Conservation (phyloP, 768 basidiomycete species). For the Tubosaeta brunneosetosa region DNA sequence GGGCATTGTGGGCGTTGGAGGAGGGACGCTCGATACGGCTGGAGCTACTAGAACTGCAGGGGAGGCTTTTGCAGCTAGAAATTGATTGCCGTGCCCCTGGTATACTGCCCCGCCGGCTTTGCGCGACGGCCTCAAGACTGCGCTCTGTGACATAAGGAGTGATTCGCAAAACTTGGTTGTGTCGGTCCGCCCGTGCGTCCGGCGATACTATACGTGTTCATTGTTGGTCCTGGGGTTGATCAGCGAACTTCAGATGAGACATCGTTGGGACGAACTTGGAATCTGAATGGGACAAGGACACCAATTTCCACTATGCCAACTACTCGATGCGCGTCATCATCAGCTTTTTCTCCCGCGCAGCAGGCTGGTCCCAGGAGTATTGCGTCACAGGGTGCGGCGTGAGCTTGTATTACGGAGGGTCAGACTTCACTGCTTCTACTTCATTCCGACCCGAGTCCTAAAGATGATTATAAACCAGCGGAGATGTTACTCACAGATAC, state of each 20-base stretch:
- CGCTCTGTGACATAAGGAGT: conserved; percentile 80
- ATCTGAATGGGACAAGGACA: conserved; percentile 82
- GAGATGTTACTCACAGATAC: background rate
- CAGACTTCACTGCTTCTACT: conserved; percentile 35
- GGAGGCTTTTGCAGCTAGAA: too few species aligned
- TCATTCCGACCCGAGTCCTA: conserved; percentile 45
- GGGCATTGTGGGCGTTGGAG: too few species aligned
- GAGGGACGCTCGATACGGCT: too few species aligned
- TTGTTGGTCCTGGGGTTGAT: conserved; percentile 43
- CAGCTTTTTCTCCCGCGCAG: conserved; percentile 76
- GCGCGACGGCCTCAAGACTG: conserved; percentile 43
- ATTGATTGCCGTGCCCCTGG: too few species aligned
- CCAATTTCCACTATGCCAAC: conserved; percentile 97
- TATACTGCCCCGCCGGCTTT: too few species aligned
- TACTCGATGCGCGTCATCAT: conserved; percentile 52
- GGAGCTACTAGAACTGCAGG: too few species aligned
- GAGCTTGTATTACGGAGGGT: conserved; percentile 47
- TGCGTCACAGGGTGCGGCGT: conserved; percentile 47
- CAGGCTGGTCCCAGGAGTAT: conserved; percentile 95
- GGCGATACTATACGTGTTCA: conserved; percentile 70
- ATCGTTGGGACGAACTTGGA: conserved; percentile 47
- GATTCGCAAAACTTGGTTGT: conserved; percentile 80
- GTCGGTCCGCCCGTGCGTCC: conserved; percentile 87
- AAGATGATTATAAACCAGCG: conserved; percentile 21
- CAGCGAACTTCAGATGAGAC: background rate